These are phyloP conservation scores for Chloris gayana DNA, from an alignment of 176 grass and related monocot species.

Conservation along the genomic window DNA sequence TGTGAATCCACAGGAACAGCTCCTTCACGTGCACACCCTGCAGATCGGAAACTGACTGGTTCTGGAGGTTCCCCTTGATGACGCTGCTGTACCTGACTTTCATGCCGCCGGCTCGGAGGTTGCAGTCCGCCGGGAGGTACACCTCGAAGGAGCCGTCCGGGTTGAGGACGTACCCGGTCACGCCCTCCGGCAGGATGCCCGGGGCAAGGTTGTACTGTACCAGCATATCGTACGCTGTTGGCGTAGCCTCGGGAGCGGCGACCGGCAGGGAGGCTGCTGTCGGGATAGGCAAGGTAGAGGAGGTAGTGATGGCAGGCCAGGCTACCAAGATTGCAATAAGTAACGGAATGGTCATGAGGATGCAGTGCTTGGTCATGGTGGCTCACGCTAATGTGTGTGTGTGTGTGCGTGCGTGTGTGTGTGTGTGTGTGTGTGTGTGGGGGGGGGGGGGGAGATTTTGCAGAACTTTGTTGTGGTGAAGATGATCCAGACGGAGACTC, in stretches of 20 bases:
- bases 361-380: constrained; percentile 2
- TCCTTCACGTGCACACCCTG: constrained; percentile 51
- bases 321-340: background rate
- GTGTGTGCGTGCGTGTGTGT: too few species aligned
- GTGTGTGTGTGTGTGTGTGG: too few species aligned
- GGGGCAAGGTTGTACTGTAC: constrained; percentile 38
- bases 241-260: background rate
- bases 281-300: background rate
- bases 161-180: constrained; percentile 32
- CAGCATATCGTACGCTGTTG: constrained; percentile 52
- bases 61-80: constrained; percentile 34
- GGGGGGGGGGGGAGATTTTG: too few species aligned
- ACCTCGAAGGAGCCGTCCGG: constrained; percentile 58
- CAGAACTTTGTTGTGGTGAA: background rate
- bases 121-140: constrained; percentile 41
- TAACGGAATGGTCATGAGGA: background rate
- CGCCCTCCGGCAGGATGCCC: constrained; percentile 61
- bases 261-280: background rate
- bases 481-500: background rate
- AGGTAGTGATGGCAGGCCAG: background rate
- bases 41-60: background rate
- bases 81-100: constrained; percentile 23
- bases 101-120: constrained; percentile 24
- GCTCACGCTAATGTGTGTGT: background rate
- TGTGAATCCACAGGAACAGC: constrained; percentile 34